These are phyloP conservation scores for Penicillium sp. DNA, from an alignment of 2,329 filamentous ascomycete species.

Conservation along the genomic window DNA sequence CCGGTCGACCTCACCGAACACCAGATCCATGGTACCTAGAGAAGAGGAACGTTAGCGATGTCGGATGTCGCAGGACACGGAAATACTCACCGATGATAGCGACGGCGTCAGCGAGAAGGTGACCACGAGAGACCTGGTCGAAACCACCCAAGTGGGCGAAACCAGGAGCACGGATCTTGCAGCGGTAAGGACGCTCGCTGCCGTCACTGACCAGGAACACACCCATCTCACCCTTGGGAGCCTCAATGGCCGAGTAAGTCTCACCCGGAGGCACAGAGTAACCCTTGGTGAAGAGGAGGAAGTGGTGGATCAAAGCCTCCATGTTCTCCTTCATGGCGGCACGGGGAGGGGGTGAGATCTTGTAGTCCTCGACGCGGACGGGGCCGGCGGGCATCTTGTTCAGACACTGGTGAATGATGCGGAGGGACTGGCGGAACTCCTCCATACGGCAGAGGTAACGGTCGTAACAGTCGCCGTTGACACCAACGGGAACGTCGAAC, in stretches of 20 bases:
- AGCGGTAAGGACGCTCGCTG: constrained; percentile 92
- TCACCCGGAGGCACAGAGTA: constrained; percentile 96
- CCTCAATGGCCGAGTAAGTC: constrained; percentile 97
- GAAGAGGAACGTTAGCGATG: constrained; percentile 18
- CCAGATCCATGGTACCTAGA: constrained; percentile 72
- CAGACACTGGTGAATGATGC: constrained; percentile 97
- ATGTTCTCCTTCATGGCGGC: constrained; percentile 99
- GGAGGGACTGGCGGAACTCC: constrained; percentile 96
- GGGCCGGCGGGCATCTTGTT: constrained; percentile 98
- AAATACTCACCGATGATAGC: constrained; percentile 71
- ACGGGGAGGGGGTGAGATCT: constrained; percentile 92
- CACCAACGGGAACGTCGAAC: constrained; percentile 93
- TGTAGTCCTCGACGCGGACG: constrained; percentile 96
- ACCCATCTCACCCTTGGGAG: constrained; percentile 99
- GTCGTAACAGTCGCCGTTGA: constrained; percentile 98
- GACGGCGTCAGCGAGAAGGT: constrained; percentile 92
- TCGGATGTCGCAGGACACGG: neutral
- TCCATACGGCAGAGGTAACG: constrained; percentile 99
- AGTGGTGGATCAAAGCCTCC: constrained; percentile 99
- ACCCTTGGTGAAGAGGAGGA: constrained; percentile 97
- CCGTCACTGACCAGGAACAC: constrained; percentile 96
- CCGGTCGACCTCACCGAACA: constrained; percentile 71
- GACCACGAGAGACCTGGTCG: constrained; percentile 87
- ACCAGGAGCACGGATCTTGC: constrained; percentile 93
- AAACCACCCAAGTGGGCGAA: constrained; percentile 95